Evolutionary conservation across 768 basidiomycete species (phyloP), one percentile per base, ranked within the genome.

Genomic region (Tricholoma flavovirens): DNA sequence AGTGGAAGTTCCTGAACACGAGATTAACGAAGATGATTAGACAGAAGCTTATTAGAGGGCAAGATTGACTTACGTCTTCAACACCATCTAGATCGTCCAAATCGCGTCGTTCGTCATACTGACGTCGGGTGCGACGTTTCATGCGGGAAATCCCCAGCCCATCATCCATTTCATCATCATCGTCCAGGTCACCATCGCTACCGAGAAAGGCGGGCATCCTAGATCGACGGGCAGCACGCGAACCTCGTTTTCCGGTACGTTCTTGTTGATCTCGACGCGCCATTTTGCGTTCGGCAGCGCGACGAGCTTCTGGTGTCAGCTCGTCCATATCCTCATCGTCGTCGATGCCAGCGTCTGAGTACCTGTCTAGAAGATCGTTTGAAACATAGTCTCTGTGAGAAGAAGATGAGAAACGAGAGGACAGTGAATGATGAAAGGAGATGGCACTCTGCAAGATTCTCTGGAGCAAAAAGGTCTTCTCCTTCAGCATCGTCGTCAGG

Each of bases 61-160:
- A n/a, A 0, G 26, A 48, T 49, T 2, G 5, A 74, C 88, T 57
- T 57, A 91, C 93, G 64, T 94, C 92, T 54, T 93, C 93, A 15
- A 87, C 70, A 30, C 89, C 94, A 49, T 93, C 94, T 60, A 93
- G 77, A 73, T 98, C 95, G 67, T 98, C 96, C 33, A 89, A 70
- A 67, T 93, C 91, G 60, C 84, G 81, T 51, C 91, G 80, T 72
- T 99, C 97, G 66, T 99, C 97, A 59, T 98, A 98, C 64, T 94
- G 89, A 64, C 90, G 81, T 64, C 97, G 82, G 5, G 92, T 87
- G 38, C 96, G 83, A 43, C 82, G 77, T 59, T 87, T 90, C 80
- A 93, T 89, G 38, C 83, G 86, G 14, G 80, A 77, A 17, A 88
- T 57, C 72, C 82, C 73, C 73, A 83, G 60, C 73, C 83, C 89